Evolutionary conservation across 1,284 basidiomycete species (phyloP).

Genomic region (Puccinia brachypodii): DNA sequence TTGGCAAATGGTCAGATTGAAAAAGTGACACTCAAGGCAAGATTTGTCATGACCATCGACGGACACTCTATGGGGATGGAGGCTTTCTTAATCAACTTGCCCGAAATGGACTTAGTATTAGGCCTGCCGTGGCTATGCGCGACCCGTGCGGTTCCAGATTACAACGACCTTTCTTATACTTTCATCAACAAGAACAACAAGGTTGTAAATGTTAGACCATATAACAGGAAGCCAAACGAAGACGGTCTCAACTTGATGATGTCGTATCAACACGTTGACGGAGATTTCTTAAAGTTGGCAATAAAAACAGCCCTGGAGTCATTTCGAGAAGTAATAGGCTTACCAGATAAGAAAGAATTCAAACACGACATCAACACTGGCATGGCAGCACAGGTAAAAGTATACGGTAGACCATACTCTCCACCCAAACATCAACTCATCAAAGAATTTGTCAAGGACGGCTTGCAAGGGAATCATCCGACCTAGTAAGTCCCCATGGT

Average conservation of each 20-base stretch:
- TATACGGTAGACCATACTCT: background rate
- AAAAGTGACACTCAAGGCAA: background rate
- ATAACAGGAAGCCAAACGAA: background rate
- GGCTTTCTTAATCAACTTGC: background rate
- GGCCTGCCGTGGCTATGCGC: background rate
- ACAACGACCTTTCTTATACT: background rate
- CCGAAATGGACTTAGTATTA: background rate
- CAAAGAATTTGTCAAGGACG: constrained; percentile 9
- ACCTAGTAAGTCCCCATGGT: background rate
- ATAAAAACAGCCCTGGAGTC: background rate
- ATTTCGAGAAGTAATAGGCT: background rate
- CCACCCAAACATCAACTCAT: background rate
- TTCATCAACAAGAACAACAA: background rate
- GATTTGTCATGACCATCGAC: background rate
- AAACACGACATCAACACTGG: background rate
- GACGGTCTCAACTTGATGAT: background rate
- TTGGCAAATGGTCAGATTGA: background rate
- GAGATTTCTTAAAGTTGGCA: background rate
- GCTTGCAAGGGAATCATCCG: background rate
- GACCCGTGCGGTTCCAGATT: background rate
- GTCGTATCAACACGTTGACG: background rate
- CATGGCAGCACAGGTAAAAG: background rate
- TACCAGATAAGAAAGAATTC: background rate
- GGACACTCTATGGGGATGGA: background rate
- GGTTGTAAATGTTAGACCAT: background rate